Conservation (phyloP, 768 basidiomycete species). For the Serpula lacrymans region DNA sequence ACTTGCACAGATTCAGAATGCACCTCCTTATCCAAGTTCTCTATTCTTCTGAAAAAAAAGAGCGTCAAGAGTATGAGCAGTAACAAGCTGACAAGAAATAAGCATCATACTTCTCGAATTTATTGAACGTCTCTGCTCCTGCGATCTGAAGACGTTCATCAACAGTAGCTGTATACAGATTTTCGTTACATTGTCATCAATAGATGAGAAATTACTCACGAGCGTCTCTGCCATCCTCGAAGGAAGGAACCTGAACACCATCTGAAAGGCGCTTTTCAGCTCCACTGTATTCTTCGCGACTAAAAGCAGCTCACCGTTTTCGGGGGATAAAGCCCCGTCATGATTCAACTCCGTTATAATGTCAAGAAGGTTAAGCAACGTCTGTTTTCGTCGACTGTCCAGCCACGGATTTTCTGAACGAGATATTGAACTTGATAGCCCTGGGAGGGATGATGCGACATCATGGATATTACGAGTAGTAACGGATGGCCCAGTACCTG, state of each 20-base stretch:
- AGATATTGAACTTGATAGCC: slow-evolving; percentile 22
- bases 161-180: slow-evolving; percentile 37
- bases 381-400: slow-evolving; percentile 40
- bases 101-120: slow-evolving; percentile 41
- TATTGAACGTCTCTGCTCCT: slow-evolving; percentile 46
- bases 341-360: slow-evolving; percentile 41
- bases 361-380: slow-evolving; percentile 45
- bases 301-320: slow-evolving; percentile 25
- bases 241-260: slow-evolving; percentile 27
- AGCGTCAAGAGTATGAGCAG: slow-evolving; percentile 5
- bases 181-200: not conserved
- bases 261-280: slow-evolving; percentile 14
- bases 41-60: slow-evolving; percentile 34
- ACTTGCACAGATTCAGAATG: not conserved
- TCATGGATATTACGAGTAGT: slow-evolving; percentile 25
- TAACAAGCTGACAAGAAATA: not conserved
- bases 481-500: slow-evolving; percentile 6
- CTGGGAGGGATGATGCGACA: slow-evolving; percentile 18
- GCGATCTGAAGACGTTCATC: slow-evolving; percentile 50
- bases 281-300: not conserved
- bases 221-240: slow-evolving; percentile 43
- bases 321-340: slow-evolving; percentile 32
- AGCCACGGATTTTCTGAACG: slow-evolving; percentile 19
- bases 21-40: slow-evolving; percentile 47
- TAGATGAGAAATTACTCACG: slow-evolving; percentile 41